A percentile compares a stretch with the other conserved stretches of the same genome.
Conservation (phyloP, 306 rosid genomes). For the Gastrolobium bilobum region DNA sequence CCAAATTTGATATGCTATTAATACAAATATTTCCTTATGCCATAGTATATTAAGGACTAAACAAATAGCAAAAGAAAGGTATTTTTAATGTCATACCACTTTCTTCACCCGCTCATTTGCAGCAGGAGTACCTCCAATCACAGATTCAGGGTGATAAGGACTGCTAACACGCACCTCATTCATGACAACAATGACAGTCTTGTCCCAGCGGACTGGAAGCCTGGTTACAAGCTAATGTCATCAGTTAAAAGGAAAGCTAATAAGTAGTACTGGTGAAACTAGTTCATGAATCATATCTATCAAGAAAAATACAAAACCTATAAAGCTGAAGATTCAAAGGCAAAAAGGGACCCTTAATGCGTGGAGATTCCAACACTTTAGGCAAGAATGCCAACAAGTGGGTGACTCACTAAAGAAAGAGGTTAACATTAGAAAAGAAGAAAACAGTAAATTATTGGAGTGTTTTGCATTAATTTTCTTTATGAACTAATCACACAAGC, state of each 20-base stretch:
- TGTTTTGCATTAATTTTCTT: not conserved
- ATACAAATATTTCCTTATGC: not conserved
- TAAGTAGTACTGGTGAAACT: not conserved
- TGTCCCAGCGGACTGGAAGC: conserved; percentile 99
- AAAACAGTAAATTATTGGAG: not conserved
- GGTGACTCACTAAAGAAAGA: conserved; percentile 3
- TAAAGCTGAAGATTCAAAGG: conserved; percentile 2
- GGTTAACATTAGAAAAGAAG: conserved; percentile 9
- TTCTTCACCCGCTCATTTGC: conserved; percentile 98
- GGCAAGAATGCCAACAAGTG: not conserved
- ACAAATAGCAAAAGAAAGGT: conserved; percentile 23
- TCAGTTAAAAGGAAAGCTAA: conserved; percentile 37
- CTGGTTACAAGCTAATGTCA: conserved; percentile 56
- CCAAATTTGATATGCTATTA: conserved; percentile 7
- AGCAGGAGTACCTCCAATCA: conserved; percentile 95
- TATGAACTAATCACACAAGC: not conserved
- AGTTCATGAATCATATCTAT: conserved; percentile 11
- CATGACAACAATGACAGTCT: conserved; percentile 95
- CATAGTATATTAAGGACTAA: conserved; percentile 28
- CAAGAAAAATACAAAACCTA: not conserved
- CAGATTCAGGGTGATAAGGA: conserved; percentile 92
- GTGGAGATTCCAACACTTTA: not conserved
- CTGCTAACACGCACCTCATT: conserved; percentile 91
- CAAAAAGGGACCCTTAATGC: not conserved
- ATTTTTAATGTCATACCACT: conserved; percentile 73